Evolutionary conservation across 75 land plant genomes (phyloP).

Genomic region (Selaginella moellendorffii): DNA sequence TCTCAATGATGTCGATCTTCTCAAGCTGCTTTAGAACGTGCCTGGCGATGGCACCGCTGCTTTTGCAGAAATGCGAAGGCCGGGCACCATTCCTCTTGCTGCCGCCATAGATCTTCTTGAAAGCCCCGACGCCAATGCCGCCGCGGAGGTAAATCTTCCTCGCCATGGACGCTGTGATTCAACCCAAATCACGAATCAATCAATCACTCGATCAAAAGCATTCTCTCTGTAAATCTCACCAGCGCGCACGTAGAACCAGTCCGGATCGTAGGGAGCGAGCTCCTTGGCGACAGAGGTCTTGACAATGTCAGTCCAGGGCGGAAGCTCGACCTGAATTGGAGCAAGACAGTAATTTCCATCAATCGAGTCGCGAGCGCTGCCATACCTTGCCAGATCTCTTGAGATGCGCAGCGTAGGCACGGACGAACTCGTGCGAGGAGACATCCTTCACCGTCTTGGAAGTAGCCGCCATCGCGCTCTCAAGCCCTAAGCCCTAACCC

Average conservation of each 20-base stretch:
- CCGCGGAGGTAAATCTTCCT: conserved; percentile 72
- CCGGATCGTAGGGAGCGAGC: conserved; percentile 7
- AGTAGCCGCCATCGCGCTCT: background rate
- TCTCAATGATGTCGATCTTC: conserved; percentile 49
- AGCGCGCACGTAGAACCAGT: conserved; percentile 4
- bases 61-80: conserved; percentile 74
- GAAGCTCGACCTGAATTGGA: background rate
- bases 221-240: background rate
- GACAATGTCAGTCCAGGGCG: background rate
- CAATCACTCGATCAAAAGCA: background rate
- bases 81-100: conserved; percentile 68
- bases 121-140: conserved; percentile 82
- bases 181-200: background rate
- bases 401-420: background rate
- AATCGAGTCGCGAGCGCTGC: background rate
- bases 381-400: background rate
- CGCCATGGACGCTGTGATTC: conserved; percentile 64
- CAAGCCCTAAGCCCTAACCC: no score
- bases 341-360: background rate
- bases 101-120: conserved; percentile 72
- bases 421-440: background rate
- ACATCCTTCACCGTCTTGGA: background rate
- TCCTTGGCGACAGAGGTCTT: background rate
- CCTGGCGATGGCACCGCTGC: conserved; percentile 79
- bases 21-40: conserved; percentile 70